Percentiles rank a stretch among this genome's conserved stretches.
phyloP scores from a whole-genome alignment of 192 early-diverging fungal species.

The Coemansia sp. region DNA sequence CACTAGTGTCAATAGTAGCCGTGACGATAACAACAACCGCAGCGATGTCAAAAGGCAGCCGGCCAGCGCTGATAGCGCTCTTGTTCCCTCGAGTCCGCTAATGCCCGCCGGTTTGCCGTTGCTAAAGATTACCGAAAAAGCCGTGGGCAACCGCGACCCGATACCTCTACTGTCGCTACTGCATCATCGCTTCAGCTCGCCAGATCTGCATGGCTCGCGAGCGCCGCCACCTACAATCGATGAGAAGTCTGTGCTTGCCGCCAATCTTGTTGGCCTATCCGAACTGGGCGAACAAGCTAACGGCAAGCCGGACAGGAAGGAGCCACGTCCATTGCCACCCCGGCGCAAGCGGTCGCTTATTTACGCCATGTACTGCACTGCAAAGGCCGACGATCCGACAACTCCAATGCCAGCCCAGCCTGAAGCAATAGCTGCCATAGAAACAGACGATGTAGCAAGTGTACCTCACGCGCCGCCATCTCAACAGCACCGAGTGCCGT shows the following conservation, averaged over 20 bases:
- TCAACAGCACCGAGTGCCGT: slow-evolving; percentile 9
- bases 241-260: not conserved
- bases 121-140: not conserved
- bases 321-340: slow-evolving; percentile 17
- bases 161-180: slow-evolving; percentile 8
- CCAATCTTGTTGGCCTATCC: not conserved
- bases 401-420: not conserved
- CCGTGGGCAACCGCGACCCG: not conserved
- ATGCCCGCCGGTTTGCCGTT: not conserved
- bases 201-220: not conserved
- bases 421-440: not conserved
- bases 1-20: not conserved
- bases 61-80: not conserved
- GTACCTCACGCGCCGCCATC: not conserved
- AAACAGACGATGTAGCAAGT: not conserved
- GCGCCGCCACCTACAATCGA: slow-evolving; percentile 10
- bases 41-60: not conserved
- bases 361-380: slow-evolving; percentile 50
- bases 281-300: not conserved
- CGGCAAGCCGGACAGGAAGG: not conserved
- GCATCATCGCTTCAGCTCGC: slow-evolving; percentile 17
- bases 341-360: slow-evolving; percentile 52
- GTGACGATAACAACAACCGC: not conserved
- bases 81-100: not conserved
- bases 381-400: slow-evolving; percentile 18